Evolutionary conservation across 345 rosid genomes (phyloP).

Genomic region (Bruguiera sexangula): DNA sequence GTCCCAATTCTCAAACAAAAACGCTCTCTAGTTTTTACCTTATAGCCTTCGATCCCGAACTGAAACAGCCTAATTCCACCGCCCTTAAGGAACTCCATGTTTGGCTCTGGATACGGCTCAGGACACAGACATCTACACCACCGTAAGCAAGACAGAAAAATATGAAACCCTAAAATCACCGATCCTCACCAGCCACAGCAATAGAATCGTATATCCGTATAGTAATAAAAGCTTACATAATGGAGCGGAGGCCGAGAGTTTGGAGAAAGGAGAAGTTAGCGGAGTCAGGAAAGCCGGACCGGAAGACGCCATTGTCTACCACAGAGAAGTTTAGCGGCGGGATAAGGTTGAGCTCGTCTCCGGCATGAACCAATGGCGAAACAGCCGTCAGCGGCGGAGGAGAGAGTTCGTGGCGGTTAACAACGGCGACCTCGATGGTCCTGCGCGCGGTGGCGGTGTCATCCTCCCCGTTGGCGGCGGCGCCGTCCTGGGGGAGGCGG

Average conservation of each 20-base stretch:
- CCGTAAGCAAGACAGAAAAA: not conserved
- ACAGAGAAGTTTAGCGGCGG: constrained; percentile 93
- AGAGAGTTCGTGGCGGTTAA: constrained; percentile 42
- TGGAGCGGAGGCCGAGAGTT: constrained; percentile 84
- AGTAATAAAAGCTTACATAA: constrained; percentile 51
- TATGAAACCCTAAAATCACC: constrained; percentile 19
- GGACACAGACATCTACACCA: constrained; percentile 74
- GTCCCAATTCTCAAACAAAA: not conserved
- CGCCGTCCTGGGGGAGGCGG: not conserved
- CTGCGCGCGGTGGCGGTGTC: constrained; percentile 31
- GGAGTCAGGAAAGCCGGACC: constrained; percentile 92
- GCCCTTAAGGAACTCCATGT: constrained; percentile 69
- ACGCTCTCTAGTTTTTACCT: constrained; percentile 36
- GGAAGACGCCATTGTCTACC: constrained; percentile 90
- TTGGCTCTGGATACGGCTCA: constrained; percentile 79
- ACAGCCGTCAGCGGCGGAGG: constrained; percentile 18
- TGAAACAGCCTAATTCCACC: constrained; percentile 75
- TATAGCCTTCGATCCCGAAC: constrained; percentile 84
- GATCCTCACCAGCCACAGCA: not conserved
- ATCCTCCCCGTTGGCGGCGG: not conserved
- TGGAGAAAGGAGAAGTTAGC: constrained; percentile 84
- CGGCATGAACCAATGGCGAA: constrained; percentile 25
- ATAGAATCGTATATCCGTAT: not conserved
- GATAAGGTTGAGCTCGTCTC: constrained; percentile 42
- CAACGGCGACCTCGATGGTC: constrained; percentile 47